Percentiles rank a stretch among this genome's conserved stretches.
These are phyloP conservation scores for Avicennia marina DNA, from an alignment of 257 asterid genomes.

Conservation along the genomic window DNA sequence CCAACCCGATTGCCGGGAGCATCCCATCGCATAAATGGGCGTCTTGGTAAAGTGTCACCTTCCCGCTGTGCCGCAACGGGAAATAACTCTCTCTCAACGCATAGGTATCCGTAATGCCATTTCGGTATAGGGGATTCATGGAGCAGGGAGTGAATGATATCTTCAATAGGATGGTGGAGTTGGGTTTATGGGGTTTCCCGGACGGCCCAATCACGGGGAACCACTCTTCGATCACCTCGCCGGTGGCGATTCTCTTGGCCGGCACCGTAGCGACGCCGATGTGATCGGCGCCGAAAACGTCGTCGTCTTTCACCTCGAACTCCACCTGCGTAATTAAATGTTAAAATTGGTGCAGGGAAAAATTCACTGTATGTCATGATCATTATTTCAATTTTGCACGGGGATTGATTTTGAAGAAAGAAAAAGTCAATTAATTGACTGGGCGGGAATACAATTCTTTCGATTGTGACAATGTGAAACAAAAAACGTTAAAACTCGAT, in stretches of 20 bases:
- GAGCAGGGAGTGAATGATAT: constrained; percentile 30
- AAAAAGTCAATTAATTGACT: too few species aligned
- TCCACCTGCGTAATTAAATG: constrained; percentile 26
- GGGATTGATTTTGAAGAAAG: too few species aligned
- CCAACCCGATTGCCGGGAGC: constrained; percentile 41
- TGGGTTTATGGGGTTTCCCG: constrained; percentile 43
- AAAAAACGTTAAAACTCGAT: too few species aligned
- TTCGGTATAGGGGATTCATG: constrained; percentile 20
- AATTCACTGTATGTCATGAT: too few species aligned
- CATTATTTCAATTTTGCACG: too few species aligned
- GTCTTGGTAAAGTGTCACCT: constrained; percentile 52
- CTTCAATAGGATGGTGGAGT: constrained; percentile 29
- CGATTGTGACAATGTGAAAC: too few species aligned
- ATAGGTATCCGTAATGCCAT: constrained; percentile 30
- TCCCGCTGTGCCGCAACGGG: constrained; percentile 50
- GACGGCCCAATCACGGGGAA: constrained; percentile 33
- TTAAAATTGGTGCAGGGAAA: too few species aligned
- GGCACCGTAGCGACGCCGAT: constrained; percentile 40
- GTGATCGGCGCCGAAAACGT: constrained; percentile 47
- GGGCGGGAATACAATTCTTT: too few species aligned
- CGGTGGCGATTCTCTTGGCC: constrained; percentile 32
- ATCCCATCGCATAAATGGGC: constrained; percentile 43
- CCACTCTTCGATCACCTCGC: constrained; percentile 40
- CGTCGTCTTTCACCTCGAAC: constrained; percentile 56
- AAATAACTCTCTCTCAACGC: constrained; percentile 39